Evolutionary conservation across 305 asterid genomes (phyloP), one percentile per base, ranked within the genome.

Genomic region (Fraxinus velutina): DNA sequence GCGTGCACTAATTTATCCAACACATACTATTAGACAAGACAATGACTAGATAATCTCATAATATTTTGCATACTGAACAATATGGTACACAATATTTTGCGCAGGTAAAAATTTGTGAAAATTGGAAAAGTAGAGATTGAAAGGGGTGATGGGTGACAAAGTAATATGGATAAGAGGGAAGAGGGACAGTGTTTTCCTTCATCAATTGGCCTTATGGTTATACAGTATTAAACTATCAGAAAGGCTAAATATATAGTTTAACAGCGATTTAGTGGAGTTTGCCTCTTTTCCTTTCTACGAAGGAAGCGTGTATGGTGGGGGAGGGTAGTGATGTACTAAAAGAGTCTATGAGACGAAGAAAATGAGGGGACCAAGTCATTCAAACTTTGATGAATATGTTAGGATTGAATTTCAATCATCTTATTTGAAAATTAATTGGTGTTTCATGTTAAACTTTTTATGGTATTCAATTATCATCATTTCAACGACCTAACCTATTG

Each of bases 281-380:
- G 6, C 60, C 36, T 2, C 4, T 17, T 89, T 88, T 68, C 92
- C 84, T 90, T 90, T 71, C 81, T 24, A 78, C 78, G 90, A 92
- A 90, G 91, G 79, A 92, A 92, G 36, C 86, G 29, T n/a, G 62
- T 15, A 21, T 9, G 84, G 84, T 71, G 70, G 15, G 62, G 22
- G 36, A 9, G 62, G 21, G 8, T 12, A 19, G 6, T 6, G 2
- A 37, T 81, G 81, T 80, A 86, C 55, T 15, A 77, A 55, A 6
- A 78, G 73, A 81, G 78, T 83, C 77, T 76, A 78, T 79, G 60
- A 37, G 47, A 82, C 52, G 76, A 60, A 60, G 80, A 82, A 83
- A 84, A 80, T 72, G 84, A 85, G 74, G 22, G 80, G 84, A 85
- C 75, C 78, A 86, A 85, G 87, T 85, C 85, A 71, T 82, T 84